Evolutionary conservation across 2,329 filamentous ascomycete genomes (phyloP).

Genomic region (Alternaria tenuissima): DNA sequence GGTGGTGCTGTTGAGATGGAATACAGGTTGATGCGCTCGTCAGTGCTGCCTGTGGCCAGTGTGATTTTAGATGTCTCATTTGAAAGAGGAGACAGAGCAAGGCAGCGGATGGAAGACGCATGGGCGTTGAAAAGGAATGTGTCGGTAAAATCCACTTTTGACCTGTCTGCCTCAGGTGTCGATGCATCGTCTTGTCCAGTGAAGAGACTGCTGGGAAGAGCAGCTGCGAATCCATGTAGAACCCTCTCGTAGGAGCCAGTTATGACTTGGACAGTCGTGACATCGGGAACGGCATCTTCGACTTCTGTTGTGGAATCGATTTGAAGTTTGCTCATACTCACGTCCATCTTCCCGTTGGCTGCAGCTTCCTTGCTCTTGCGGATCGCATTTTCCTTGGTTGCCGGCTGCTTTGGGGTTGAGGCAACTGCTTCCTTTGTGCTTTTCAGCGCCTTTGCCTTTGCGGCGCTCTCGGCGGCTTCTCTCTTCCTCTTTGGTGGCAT

Average conservation of each 20-base stretch:
- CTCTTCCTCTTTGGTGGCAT: constrained; percentile 50
- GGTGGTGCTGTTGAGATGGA: constrained; percentile 71
- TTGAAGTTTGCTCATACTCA: constrained; percentile 28
- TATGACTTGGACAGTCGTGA: constrained; percentile 78
- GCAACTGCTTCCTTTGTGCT: constrained; percentile 35
- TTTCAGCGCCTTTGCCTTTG: constrained; percentile 35
- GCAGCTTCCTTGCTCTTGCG: constrained; percentile 29
- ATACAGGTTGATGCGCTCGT: constrained; percentile 96
- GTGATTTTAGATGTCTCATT: constrained; percentile 80
- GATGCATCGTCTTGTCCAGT: constrained; percentile 36
- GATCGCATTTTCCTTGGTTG: constrained; percentile 22
- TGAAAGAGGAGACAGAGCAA: constrained; percentile 79
- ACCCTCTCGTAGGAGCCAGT: constrained; percentile 94
- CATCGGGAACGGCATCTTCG: constrained; percentile 14
- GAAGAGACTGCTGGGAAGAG: constrained; percentile 59
- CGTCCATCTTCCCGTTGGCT: constrained; percentile 27
- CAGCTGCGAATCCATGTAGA: constrained; percentile 88
- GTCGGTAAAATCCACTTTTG: constrained; percentile 76
- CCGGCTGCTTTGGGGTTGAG: constrained; percentile 27
- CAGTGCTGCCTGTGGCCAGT: constrained; percentile 88
- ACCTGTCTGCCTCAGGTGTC: constrained; percentile 28
- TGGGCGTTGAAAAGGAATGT: constrained; percentile 97
- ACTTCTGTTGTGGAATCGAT: constrained; percentile 14
- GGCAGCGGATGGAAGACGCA: constrained; percentile 84
- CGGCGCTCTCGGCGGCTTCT: constrained; percentile 30